Conservation (phyloP, 192 early-diverging fungal genomes). For the Mortierella antarctica region DNA sequence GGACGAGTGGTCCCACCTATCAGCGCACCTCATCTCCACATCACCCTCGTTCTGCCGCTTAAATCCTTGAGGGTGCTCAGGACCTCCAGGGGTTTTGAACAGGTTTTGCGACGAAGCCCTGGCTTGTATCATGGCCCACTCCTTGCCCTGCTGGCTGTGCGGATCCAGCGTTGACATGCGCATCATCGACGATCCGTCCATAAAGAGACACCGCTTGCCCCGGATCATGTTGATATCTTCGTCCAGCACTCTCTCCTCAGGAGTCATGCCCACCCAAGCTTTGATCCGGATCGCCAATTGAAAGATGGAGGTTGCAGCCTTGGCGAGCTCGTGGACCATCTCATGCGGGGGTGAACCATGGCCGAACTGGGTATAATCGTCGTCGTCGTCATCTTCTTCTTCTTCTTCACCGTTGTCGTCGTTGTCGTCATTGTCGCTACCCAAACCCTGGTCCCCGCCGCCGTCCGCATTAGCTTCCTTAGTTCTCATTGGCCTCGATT, state of each 20-base stretch:
- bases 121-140: not conserved
- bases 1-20: no score
- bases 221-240: constrained; percentile 52
- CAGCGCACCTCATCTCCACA: no score
- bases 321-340: constrained; percentile 41
- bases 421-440: not conserved
- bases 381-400: not conserved
- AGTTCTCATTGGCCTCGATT: not conserved
- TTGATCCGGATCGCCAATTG: constrained; percentile 49
- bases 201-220: constrained; percentile 43
- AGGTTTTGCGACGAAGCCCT: no score
- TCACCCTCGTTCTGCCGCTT: no score
- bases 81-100: no score
- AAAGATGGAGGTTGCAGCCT: constrained; percentile 34
- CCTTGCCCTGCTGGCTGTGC: not conserved
- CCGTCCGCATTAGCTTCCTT: not conserved
- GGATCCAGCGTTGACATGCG: constrained; percentile 6
- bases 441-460: not conserved
- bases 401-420: not conserved
- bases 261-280: constrained; percentile 44
- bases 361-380: constrained; percentile 17
- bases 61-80: no score
- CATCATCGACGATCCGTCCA: constrained; percentile 18
- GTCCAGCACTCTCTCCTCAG: constrained; percentile 31
- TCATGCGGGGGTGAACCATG: constrained; percentile 14